phyloP scores from a whole-genome alignment of 768 basidiomycete species.

The Ramaria rubella region DNA sequence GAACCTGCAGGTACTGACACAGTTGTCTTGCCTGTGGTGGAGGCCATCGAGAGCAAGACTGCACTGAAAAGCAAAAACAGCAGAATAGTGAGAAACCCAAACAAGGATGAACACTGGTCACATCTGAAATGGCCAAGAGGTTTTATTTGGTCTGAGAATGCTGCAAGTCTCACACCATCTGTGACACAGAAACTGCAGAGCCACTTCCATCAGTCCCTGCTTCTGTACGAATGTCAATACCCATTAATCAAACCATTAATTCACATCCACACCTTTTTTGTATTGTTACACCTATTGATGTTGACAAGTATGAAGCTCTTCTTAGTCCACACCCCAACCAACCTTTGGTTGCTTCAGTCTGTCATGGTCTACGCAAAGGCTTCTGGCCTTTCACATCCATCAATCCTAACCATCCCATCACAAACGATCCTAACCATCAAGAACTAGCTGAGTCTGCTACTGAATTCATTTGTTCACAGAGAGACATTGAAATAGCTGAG shows the following conservation, averaged over 20 bases:
- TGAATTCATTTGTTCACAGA: constrained; percentile 23
- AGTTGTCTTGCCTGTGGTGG: too few relatives aligned
- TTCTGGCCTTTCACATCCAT: constrained; percentile 41
- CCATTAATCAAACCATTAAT: constrained; percentile 18
- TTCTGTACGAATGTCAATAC: constrained; percentile 11
- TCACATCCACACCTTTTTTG: constrained; percentile 29
- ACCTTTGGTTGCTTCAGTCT: constrained; percentile 28
- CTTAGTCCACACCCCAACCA: constrained; percentile 33
- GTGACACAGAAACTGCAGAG: background rate
- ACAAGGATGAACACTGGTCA: background rate
- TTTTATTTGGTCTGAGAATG: background rate
- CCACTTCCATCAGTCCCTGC: background rate
- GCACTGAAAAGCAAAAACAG: too few relatives aligned
- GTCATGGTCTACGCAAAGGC: constrained; percentile 26
- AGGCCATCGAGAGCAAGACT: too few relatives aligned
- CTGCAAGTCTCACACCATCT: background rate
- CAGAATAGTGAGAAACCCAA: background rate
- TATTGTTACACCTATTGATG: constrained; percentile 32
- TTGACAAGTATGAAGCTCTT: constrained; percentile 23
- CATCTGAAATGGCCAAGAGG: background rate
- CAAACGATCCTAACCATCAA: background rate
- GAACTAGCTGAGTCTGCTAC: constrained; percentile 2
- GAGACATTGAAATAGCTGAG: too few relatives aligned
- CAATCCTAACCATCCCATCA: background rate
- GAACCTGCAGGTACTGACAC: too few relatives aligned